Evolutionary conservation across 202 grass and related monocot genomes (phyloP), one percentile per base, ranked within the genome.

Genomic region (Sporobolus alterniflorus): DNA sequence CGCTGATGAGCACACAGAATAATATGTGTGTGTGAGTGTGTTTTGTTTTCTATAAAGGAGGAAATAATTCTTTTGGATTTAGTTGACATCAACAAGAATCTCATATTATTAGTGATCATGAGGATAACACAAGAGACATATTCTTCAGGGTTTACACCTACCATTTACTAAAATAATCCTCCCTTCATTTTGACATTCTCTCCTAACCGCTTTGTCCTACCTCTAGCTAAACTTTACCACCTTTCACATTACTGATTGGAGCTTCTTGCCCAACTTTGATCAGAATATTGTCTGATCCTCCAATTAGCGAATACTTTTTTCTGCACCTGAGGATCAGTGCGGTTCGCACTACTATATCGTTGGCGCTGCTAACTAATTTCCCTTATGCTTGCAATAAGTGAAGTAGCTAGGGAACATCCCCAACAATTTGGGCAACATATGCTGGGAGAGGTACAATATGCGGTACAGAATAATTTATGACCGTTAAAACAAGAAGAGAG

Each of bases 181-280:
- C n/a, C n/a, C n/a, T n/a, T n/a, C n/a, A n/a, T 32, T 28, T 62
- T 51, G 72, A 67, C 41, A 85, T 89, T 86, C 57, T 65, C 34
- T 50, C 24, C 43, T 50, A 29, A 67, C 72, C 7, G 13, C 16
- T 39, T n/a, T 42, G 0, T 60, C 21, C 21, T n/a, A n/a, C n/a
- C n/a, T n/a, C n/a, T n/a, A n/a, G n/a, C n/a, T 26, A 66, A 71
- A 47, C 18, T 47, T 64, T 71, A 66, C 21, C 7, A 44, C 30
- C 48, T 46, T 67, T 41, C 21, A 34, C 15, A 16, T 75, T 76
- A 39, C 33, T 81, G 56, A 11, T 85, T 84, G 55, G 39, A 46
- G 76, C 76, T 76, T 56, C 17, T 31, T 85, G 55, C 32, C 59
- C 66, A 81, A 77, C 77, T 60, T 32, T 79, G 71, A 41, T 48